phyloP scores from a whole-genome alignment of 345 rosid genomes.

The Lepidium sativum region DNA sequence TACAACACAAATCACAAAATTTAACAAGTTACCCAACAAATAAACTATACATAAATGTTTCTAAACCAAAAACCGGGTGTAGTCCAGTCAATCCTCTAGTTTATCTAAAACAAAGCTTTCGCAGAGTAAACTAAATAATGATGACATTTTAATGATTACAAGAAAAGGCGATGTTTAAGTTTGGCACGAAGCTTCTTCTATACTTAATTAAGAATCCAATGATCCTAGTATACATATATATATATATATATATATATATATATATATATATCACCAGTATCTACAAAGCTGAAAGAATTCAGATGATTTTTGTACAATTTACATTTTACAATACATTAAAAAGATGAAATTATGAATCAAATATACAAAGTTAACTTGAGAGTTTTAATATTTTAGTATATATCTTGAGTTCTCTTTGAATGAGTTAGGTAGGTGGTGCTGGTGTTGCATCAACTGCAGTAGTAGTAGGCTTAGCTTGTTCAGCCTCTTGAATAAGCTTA shows the following conservation, averaged over 20 bases:
- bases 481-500: constrained; percentile 39
- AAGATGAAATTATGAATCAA: neutral
- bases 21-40: too few species aligned
- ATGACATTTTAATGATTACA: neutral
- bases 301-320: neutral
- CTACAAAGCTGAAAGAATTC: neutral
- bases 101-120: neutral
- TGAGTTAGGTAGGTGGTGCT: constrained; percentile 9
- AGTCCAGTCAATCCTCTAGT: too few species aligned
- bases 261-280: neutral
- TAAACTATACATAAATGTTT: too few species aligned
- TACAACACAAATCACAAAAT: too few species aligned
- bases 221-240: neutral
- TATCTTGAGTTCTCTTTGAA: neutral
- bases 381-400: neutral
- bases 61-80: too few species aligned
- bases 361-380: neutral
- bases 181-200: constrained; percentile 4
- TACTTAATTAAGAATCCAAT: too few species aligned
- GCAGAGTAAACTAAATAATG: neutral
- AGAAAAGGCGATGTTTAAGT: too few species aligned
- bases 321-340: constrained; percentile 1
- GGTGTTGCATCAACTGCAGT: constrained; percentile 24
- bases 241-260: too few species aligned
- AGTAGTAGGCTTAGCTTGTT: constrained; percentile 19